These are phyloP conservation scores for Suhomyces choctaworum DNA, from an alignment of 1,139 yeast species.

Conservation along the genomic window DNA sequence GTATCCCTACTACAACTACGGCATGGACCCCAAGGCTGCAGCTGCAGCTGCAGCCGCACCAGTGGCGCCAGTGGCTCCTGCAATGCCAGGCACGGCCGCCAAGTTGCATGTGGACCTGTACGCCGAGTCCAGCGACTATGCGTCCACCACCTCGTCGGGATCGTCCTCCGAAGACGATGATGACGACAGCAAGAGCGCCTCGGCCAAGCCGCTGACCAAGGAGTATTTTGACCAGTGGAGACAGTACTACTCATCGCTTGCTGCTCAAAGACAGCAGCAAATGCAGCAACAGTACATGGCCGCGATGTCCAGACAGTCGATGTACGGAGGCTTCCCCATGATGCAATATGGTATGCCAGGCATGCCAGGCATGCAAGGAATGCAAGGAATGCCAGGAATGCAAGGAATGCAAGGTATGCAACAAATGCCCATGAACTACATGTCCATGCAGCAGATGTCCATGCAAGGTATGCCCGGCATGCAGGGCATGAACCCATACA, in stretches of 20 bases:
- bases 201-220: constrained; percentile 18
- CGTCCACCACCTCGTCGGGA: constrained; percentile 14
- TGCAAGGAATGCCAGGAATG: constrained; percentile 5
- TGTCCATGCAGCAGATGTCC: constrained; percentile 15
- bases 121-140: constrained; percentile 16
- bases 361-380: constrained; percentile 3
- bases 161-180: constrained; percentile 17
- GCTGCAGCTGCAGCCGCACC: constrained; percentile 2
- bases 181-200: constrained; percentile 16
- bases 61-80: neutral
- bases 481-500: constrained; percentile 16
- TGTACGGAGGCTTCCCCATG: constrained; percentile 16
- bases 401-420: constrained; percentile 2
- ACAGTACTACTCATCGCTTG: constrained; percentile 28
- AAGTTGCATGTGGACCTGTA: constrained; percentile 4
- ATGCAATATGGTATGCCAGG: constrained; percentile 11
- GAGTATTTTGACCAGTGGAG: constrained; percentile 33
- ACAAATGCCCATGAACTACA: constrained; percentile 12
- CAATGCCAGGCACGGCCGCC: constrained; percentile 1
- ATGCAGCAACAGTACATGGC: constrained; percentile 15
- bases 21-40: constrained; percentile 1
- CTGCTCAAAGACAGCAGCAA: constrained; percentile 26
- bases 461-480: constrained; percentile 16
- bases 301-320: constrained; percentile 14
- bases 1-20: constrained; percentile 10